Base-by-base conservation (phyloP, 768 basidiomycete genomes). In the Phaeotremella fagi region DNA sequence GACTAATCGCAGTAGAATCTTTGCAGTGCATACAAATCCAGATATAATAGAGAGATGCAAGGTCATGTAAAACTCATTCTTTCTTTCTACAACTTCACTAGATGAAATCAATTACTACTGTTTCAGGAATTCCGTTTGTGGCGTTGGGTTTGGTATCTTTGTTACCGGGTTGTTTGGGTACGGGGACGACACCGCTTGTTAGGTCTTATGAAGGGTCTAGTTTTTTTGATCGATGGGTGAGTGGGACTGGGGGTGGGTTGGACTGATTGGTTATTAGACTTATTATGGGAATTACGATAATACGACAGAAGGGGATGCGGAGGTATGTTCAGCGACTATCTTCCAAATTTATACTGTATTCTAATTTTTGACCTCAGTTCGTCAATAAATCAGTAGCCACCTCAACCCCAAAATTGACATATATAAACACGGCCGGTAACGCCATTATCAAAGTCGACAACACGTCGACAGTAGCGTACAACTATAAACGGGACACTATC, bases 401-500 rank as follows among this genome's bases (percentile, higher is more conserved):
- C 14, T 23, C 46, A 16, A 47, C 79, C 4, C 73, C 78, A 31
- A 72, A 80, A 52, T 81, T 87, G 29, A 80, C 84, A 1, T 86
- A 79, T 62, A 79, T 86, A 37, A 83, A 88, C 57, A 59, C 76
- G 16, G 84, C 85, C 2, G 84, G 83, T 14, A 84, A 85, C 55
- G 86, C 86, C 1, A 82, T 88, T 63, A 84, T 88, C 66, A 81
- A 80, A 63, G 85, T 88, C 12, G 87, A 88, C 75, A 87, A 87
- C 67, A 81, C 79, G 1, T 57, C 63, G 3, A 64, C 63, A 4
- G 63, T 64, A 22, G 50, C 77, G 15, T 72, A 69, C 23, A 79
- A 80, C 57, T 57, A 82, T 35, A 85, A 86, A 66, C 79, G 86
- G 57, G 84, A 85, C 64, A 80, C 82, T 0, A 81, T 87, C 9